Evolutionary conservation across 768 basidiomycete species (phyloP).

Genomic region (Hydnomerulius pinastri): DNA sequence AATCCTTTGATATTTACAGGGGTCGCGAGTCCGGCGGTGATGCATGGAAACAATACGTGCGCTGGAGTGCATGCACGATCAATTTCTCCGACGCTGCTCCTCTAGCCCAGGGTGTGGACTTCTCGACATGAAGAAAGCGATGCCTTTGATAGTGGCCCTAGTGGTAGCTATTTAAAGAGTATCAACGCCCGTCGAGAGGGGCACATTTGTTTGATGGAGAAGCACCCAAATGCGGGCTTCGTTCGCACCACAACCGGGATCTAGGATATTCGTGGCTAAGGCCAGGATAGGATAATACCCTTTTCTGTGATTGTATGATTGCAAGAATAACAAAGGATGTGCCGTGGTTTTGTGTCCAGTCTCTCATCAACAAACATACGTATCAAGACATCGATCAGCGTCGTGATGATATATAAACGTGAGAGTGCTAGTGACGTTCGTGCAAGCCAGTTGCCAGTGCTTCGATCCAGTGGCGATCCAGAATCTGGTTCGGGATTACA

Average conservation of each 20-base stretch:
- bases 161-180: constrained; percentile 1
- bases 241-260: constrained; percentile 26
- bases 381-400: constrained; percentile 32
- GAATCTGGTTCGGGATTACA: constrained; percentile 28
- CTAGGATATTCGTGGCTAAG: constrained; percentile 9
- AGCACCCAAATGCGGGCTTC: constrained; percentile 23
- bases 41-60: constrained; percentile 97
- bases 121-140: constrained; percentile 46
- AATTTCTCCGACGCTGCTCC: constrained; percentile 91
- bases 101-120: constrained; percentile 91
- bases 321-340: constrained; percentile 23
- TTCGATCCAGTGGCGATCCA: constrained; percentile 29
- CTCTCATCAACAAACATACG: constrained; percentile 11
- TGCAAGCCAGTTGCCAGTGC: constrained; percentile 15
- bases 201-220: constrained; percentile 14
- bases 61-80: constrained; percentile 90
- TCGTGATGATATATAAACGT: constrained; percentile 38
- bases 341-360: constrained; percentile 16
- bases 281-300: constrained; percentile 13
- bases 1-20: constrained; percentile 44
- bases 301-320: constrained; percentile 15
- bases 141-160: background rate
- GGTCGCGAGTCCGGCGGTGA: constrained; percentile 97
- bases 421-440: constrained; percentile 25
- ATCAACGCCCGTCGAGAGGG: constrained; percentile 5